Evolutionary conservation across 345 rosid species (phyloP).

Genomic region (Citrus australasica): DNA sequence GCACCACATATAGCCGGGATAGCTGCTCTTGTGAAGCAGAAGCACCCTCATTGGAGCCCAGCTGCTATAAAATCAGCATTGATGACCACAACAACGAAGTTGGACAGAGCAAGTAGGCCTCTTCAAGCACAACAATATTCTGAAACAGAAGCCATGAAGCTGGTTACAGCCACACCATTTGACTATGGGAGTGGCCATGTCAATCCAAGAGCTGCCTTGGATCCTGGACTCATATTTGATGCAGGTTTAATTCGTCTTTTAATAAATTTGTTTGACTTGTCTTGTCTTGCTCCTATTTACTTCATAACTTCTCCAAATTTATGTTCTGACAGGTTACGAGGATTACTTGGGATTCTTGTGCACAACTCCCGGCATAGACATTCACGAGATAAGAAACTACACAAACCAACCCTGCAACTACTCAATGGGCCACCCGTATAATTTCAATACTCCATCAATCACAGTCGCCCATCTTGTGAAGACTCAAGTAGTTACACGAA

Average conservation of each 20-base stretch:
- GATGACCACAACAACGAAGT: conserved; percentile 82
- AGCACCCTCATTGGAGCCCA: conserved; percentile 95
- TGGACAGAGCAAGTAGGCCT: conserved; percentile 90
- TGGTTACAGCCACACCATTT: conserved; percentile 84
- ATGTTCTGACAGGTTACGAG: conserved; percentile 50
- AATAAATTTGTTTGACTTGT: neutral
- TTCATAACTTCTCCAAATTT: neutral
- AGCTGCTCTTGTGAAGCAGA: conserved; percentile 97
- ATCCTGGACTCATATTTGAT: conserved; percentile 93
- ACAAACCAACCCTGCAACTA: conserved; percentile 71
- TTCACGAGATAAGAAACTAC: conserved; percentile 73
- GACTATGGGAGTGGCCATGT: conserved; percentile 99
- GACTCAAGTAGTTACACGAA: conserved; percentile 64
- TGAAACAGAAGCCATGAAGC: conserved; percentile 70
- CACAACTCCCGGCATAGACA: conserved; percentile 83
- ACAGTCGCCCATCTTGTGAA: conserved; percentile 74
- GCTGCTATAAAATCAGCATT: conserved; percentile 95
- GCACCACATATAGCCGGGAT: conserved; percentile 99
- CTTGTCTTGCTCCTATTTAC: neutral
- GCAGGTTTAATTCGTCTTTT: conserved; percentile 55
- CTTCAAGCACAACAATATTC: conserved; percentile 93
- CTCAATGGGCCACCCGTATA: conserved; percentile 74
- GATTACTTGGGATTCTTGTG: conserved; percentile 96
- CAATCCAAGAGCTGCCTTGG: conserved; percentile 89
- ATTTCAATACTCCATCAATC: conserved; percentile 89